Evolutionary conservation across 805 yeast genomes (phyloP), one percentile per base, ranked within the genome.

Genomic region (Cyberlindnera maritima): DNA sequence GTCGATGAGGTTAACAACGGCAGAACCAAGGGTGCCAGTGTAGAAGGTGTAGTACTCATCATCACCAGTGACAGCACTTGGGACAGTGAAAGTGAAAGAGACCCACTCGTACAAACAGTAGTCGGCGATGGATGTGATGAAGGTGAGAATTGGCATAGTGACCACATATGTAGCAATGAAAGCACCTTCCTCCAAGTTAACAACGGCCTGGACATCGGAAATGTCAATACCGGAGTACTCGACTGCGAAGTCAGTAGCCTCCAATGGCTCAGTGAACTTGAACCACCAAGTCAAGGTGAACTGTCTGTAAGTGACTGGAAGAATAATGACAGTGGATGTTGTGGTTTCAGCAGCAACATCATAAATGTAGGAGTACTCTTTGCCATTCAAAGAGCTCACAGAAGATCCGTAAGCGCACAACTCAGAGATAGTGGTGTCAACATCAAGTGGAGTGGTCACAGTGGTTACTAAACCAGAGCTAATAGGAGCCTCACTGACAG

Each of bases 251-350:
- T 40, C 49, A 25, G 43, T 19, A 14, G 56, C 57, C 32, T 48
- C 38, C 14, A 48, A 4, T 1, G 41, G 31, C 31, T 49, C 50
- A 13, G 38, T 36, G 41, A 54, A 54, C 32, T 46, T 17, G 34
- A 54, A 52, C 45, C 39, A 48, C 58, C 58, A 55, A 7, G 55
- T 53, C 32, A 55, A 20, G 20, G 55, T 47, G 44, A 41, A 52
- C 14, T 26, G 40, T 25, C 21, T 25, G 33, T 37, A 37, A 14
- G 11, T 20, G n/a, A 36, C 29, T 37, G 37, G 36, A n/a, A 42
- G 17, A 13, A 25, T 18, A 26, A 26, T 12, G 6, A 37, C 17
- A 18, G 41, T 17, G 8, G 39, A 20, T 3, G 39, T 36, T 6
- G 21, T 14, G 7, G 39, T 36, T 18, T 36, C 39, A 20, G 13